A percentile compares a stretch with the other conserved stretches of the same genome.
phyloP scores from a whole-genome alignment of 2,329 filamentous ascomycete species.

The Immersiporthe knoxdaviesiana region DNA sequence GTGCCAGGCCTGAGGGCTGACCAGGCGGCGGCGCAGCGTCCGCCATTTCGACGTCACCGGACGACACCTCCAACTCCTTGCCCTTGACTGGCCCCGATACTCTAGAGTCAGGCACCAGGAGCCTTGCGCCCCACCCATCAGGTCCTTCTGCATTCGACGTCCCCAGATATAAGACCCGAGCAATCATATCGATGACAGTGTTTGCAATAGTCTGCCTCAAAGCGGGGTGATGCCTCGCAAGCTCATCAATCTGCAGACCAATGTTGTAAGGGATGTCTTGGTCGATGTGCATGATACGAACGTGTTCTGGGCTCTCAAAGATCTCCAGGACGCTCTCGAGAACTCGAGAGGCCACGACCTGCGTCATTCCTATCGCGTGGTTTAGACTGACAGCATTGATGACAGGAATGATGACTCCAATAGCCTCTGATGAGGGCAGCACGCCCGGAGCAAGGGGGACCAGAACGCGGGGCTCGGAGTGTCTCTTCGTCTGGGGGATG shows the following conservation, averaged over 20 bases:
- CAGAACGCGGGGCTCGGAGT: constrained; percentile 49
- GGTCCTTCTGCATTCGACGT: constrained; percentile 70
- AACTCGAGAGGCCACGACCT: constrained; percentile 82
- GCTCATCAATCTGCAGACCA: constrained; percentile 87
- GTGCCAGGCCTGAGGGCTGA: background rate
- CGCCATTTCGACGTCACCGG: constrained; percentile 67
- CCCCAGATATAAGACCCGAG: constrained; percentile 76
- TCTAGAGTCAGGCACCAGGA: constrained; percentile 65
- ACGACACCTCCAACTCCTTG: constrained; percentile 43
- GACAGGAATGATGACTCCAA: constrained; percentile 81
- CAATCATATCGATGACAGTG: constrained; percentile 87
- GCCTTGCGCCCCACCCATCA: constrained; percentile 75
- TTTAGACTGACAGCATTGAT: constrained; percentile 95
- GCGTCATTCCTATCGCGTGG: constrained; percentile 73
- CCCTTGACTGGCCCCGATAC: constrained; percentile 41
- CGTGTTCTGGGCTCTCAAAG: constrained; percentile 90
- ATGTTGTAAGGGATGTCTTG: constrained; percentile 70
- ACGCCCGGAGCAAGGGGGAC: constrained; percentile 70
- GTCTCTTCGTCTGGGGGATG: constrained; percentile 58
- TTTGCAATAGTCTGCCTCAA: constrained; percentile 80
- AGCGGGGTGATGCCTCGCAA: constrained; percentile 88
- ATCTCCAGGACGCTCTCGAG: constrained; percentile 90
- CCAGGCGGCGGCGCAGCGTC: constrained; percentile 46
- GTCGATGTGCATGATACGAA: constrained; percentile 81
- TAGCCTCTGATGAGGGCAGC: constrained; percentile 84